A percentile compares a stretch with the other conserved stretches of the same genome.
Evolutionary conservation across 352 stramenopile genomes (phyloP).

Genomic region (Phytophthora parvispora): DNA sequence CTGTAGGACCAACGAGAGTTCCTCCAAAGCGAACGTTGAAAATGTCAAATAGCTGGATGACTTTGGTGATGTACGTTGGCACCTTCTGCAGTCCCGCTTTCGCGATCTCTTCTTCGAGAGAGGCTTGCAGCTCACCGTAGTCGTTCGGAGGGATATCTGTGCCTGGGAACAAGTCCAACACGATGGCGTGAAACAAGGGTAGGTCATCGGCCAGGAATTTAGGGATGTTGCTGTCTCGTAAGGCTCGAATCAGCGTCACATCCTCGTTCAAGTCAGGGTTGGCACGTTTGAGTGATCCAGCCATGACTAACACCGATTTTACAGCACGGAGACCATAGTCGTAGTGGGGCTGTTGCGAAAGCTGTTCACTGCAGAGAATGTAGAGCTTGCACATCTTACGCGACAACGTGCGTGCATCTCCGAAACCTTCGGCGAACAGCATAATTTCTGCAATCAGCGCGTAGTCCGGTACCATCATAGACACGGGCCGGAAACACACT

Average conservation of each 20-base stretch:
- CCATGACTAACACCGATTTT: conserved; percentile 95
- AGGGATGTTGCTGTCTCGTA: conserved; percentile 95
- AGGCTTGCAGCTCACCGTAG: conserved; percentile 85
- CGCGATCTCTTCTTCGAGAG: conserved; percentile 66
- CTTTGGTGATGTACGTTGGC: conserved; percentile 92
- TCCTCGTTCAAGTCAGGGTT: conserved; percentile 85
- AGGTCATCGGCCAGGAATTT: conserved; percentile 96
- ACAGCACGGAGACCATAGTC: conserved; percentile 95
- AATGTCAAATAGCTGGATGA: conserved; percentile 96
- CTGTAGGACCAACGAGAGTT: conserved; percentile 90
- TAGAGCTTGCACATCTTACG: conserved; percentile 97
- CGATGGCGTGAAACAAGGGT: conserved; percentile 93
- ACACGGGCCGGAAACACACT: conserved; percentile 96
- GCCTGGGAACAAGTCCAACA: conserved; percentile 93
- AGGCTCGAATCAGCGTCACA: conserved; percentile 90
- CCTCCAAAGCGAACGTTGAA: conserved; percentile 96
- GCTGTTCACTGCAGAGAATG: conserved; percentile 94
- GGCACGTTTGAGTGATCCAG: conserved; percentile 89
- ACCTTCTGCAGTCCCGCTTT: conserved; percentile 72
- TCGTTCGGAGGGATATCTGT: conserved; percentile 87
- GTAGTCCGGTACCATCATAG: conserved; percentile 98
- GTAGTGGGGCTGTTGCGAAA: conserved; percentile 96
- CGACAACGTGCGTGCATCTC: conserved; percentile 93
- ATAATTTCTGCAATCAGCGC: conserved; percentile 98
- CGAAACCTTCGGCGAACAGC: conserved; percentile 97